phyloP scores from a whole-genome alignment of 768 basidiomycete species.

The Suillus spraguei region DNA sequence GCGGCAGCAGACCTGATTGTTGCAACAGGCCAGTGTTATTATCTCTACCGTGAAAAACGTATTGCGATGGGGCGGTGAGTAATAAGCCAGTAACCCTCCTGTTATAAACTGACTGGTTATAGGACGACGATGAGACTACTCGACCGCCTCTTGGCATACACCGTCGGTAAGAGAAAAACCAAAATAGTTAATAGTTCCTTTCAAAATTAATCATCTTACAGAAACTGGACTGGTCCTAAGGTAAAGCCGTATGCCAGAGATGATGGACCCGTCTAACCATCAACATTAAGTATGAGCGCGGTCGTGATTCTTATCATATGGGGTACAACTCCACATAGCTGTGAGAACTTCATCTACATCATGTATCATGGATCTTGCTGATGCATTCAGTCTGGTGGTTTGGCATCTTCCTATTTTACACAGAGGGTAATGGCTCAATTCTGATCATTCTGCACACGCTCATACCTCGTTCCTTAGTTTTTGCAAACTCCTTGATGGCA shows the following conservation, averaged over 20 bases:
- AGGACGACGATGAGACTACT: constrained; percentile 3
- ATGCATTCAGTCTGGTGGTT: constrained; percentile 6
- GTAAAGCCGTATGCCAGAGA: background rate
- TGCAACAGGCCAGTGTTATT: constrained; percentile 23
- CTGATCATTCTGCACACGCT: background rate
- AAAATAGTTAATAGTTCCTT: background rate
- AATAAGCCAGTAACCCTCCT: background rate
- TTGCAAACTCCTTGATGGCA: background rate
- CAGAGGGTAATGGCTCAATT: background rate
- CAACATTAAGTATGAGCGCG: background rate
- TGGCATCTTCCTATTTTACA: constrained; percentile 1
- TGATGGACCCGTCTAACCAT: background rate
- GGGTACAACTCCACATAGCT: background rate
- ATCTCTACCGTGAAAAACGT: constrained; percentile 13
- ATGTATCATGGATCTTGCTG: background rate
- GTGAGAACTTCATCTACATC: background rate
- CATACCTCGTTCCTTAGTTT: background rate
- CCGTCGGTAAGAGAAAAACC: constrained; percentile 2
- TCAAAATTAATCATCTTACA: background rate
- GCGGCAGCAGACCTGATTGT: constrained; percentile 22
- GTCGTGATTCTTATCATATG: background rate
- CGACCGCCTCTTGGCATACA: constrained; percentile 8
- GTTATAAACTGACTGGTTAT: background rate
- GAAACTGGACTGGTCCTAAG: background rate
- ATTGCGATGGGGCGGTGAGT: background rate